Evolutionary conservation across 106 monocot genomes (phyloP).

Genomic region (Narthecium ossifragum): DNA sequence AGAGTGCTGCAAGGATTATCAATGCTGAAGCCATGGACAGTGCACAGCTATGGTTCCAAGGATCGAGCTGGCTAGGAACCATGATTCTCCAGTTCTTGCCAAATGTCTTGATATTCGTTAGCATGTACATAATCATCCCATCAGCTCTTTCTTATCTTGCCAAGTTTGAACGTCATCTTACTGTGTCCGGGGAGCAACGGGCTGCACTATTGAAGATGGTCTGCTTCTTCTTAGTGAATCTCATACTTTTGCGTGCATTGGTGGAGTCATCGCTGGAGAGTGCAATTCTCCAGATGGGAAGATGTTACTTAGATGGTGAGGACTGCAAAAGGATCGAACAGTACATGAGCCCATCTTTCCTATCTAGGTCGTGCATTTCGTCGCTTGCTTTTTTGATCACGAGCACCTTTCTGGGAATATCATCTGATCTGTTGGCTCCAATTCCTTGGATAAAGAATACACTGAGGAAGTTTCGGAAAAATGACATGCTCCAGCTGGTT

Average conservation of each 20-base stretch:
- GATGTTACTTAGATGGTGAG: constrained; percentile 84
- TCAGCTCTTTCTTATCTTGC: constrained; percentile 85
- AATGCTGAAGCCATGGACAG: constrained; percentile 91
- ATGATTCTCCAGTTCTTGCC: constrained; percentile 85
- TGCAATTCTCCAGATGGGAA: constrained; percentile 79
- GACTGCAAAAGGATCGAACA: constrained; percentile 85
- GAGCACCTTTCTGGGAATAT: constrained; percentile 89
- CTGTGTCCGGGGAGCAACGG: constrained; percentile 89
- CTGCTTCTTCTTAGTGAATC: constrained; percentile 96
- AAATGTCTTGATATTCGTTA: constrained; percentile 87
- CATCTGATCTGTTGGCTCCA: constrained; percentile 90
- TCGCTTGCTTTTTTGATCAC: constrained; percentile 92
- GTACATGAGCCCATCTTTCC: constrained; percentile 89
- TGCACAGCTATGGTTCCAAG: constrained; percentile 79
- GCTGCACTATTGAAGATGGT: constrained; percentile 96
- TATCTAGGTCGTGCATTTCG: constrained; percentile 84
- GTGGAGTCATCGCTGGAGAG: constrained; percentile 92
- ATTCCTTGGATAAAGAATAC: constrained; percentile 96
- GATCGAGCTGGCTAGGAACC: constrained; percentile 81
- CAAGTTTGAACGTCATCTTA: constrained; percentile 91
- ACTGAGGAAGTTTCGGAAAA: constrained; percentile 81
- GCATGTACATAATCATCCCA: constrained; percentile 98
- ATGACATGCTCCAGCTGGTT: constrained; percentile 94
- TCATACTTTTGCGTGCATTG: constrained; percentile 76
- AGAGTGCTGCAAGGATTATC: constrained; percentile 85